Evolutionary conservation across 1,139 yeast genomes (phyloP), one percentile per base, ranked within the genome.

Genomic region (Scheffersomyces cryptocercus): DNA sequence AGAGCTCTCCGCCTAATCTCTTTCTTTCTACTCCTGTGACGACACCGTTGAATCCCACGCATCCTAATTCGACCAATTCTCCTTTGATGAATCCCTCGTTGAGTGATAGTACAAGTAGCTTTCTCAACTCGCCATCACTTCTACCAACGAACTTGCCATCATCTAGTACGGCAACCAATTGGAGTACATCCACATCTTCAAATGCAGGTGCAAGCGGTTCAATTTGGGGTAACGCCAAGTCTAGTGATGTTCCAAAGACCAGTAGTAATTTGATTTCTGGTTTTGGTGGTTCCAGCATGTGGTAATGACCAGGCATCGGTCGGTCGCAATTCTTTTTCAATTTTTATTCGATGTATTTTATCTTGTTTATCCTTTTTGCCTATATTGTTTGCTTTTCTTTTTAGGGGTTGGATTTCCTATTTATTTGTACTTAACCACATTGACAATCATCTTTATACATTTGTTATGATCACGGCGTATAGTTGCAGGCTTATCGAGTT

Each of bases 1-100:
- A 50, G 32, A 49, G 45, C 44, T 59, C 67, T n/a, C 67, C 68
- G 7, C 65, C 67, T 12, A 62, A 56, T 39, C 54, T 62, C 47
- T 57, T 61, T 39, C 53, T 61, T 40, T 49, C 54, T 32, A 55
- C 55, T 4, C 45, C 51, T 9, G 50, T 48, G 12, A 43, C 54
- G 16, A 42, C 51, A 12, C 35, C 49, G 11, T 44, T 45, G 36
- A 46, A 40, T 37, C 32, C 47, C 15, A 34, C 31, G 3, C 35
- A 33, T 14, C 16, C 41, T 28, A 14, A n/a, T 31, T 15, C 35
- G 9, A 31, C 35, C n/a, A 20, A 12, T 9, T 31, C 35, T 5
- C 35, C 35, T 5, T 31, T 31, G 35, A 31, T n/a, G n/a, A 31
- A 31, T 11, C 35, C 35, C 20, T 14, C 24, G 10, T 13, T 31